Evolutionary conservation across 805 yeast species (phyloP).

Genomic region (Starmerella bombicola): DNA sequence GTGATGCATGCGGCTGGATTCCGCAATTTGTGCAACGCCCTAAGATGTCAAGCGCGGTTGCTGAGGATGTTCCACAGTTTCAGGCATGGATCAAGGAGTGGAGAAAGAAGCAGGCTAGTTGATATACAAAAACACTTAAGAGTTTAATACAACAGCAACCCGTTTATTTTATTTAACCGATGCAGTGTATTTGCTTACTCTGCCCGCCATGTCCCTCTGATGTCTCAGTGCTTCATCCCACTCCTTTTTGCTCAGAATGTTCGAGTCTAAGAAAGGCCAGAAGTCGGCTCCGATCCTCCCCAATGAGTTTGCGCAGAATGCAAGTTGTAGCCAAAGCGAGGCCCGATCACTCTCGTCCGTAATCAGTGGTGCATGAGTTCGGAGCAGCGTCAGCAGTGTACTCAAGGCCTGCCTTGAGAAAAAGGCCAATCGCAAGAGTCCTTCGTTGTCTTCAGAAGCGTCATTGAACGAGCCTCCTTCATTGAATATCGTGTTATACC

Average conservation of each 20-base stretch:
- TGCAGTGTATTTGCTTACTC: constrained; percentile 16
- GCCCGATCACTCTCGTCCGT: constrained; percentile 23
- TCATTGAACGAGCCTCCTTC: background rate
- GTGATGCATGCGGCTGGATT: constrained; percentile 32
- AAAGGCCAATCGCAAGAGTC: constrained; percentile 6
- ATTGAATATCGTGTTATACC: constrained; percentile 52
- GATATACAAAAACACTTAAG: background rate
- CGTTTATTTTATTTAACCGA: constrained; percentile 1
- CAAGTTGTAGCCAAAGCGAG: constrained; percentile 56
- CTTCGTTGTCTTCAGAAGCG: constrained; percentile 12
- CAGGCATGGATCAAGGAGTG: constrained; percentile 19
- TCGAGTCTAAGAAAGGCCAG: constrained; percentile 32
- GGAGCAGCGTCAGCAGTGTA: constrained; percentile 21
- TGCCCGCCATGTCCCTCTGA: constrained; percentile 30
- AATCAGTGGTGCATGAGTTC: constrained; percentile 24
- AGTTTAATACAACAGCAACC: no score
- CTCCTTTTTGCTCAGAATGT: constrained; percentile 28
- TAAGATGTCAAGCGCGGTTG: constrained; percentile 26
- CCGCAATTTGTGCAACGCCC: constrained; percentile 32
- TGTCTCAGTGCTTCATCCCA: constrained; percentile 37
- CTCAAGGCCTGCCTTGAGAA: constrained; percentile 24
- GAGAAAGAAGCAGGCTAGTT: background rate
- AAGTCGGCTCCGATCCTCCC: constrained; percentile 61
- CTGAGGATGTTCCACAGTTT: constrained; percentile 30
- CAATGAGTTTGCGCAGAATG: constrained; percentile 80